These are phyloP conservation scores for Aspergillus cavernicola DNA, from an alignment of 495 filamentous ascomycete species.

Conservation along the genomic window DNA sequence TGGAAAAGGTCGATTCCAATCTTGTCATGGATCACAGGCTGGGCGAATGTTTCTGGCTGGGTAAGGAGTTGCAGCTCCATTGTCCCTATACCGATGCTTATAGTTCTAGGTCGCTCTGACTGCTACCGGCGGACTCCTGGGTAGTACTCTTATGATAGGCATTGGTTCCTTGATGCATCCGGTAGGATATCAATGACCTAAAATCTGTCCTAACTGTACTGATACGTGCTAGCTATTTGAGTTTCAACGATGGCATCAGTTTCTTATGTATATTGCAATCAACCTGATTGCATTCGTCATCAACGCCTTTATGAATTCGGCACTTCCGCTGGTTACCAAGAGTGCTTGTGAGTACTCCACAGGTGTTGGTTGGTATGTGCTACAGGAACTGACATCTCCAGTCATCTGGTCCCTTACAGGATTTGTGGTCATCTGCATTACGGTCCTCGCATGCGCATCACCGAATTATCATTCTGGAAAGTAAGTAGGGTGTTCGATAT, in stretches of 20 bases:
- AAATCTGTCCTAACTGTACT: not conserved
- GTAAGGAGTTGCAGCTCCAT: conserved; percentile 30
- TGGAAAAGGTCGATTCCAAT: conserved; percentile 57
- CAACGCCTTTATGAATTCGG: conserved; percentile 62
- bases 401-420: conserved; percentile 66
- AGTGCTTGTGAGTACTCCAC: conserved; percentile 34
- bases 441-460: conserved; percentile 58
- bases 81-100: not conserved
- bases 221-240: conserved; percentile 39
- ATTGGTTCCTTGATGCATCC: conserved; percentile 57
- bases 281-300: conserved; percentile 59
- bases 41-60: conserved; percentile 74
- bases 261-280: conserved; percentile 67
- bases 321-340: conserved; percentile 64
- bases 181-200: conserved; percentile 18
- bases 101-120: conserved; percentile 53
- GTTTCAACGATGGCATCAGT: conserved; percentile 65
- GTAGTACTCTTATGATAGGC: conserved; percentile 55
- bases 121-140: conserved; percentile 47
- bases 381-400: conserved; percentile 7
- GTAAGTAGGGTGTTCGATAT: conserved; percentile 43
- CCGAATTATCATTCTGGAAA: conserved; percentile 57
- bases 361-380: not conserved
- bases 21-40: conserved; percentile 68
- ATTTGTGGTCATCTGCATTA: conserved; percentile 65